phyloP scores from a whole-genome alignment of 2,329 filamentous ascomycete genomes.

The Orbilia brochopaga region DNA sequence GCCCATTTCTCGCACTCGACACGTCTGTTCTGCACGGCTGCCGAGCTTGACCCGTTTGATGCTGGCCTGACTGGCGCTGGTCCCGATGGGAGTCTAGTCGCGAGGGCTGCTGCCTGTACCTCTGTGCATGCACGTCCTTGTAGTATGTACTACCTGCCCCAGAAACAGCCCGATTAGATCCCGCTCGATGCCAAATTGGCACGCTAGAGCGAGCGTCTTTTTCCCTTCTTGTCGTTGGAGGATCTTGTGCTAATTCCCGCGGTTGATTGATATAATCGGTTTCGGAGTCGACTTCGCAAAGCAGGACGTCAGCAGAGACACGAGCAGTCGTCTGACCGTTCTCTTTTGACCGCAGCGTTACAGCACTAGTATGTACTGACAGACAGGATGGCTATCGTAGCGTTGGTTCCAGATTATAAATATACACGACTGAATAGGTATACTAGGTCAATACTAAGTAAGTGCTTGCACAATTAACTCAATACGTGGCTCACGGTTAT shows the following conservation, averaged over 20 bases:
- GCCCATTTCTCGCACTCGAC: slow-evolving; percentile 7
- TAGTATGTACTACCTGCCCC: background rate
- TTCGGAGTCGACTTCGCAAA: slow-evolving; percentile 33
- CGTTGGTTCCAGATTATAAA: too few relatives aligned
- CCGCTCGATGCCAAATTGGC: background rate
- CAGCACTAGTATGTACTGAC: too few relatives aligned
- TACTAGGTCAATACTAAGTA: too few relatives aligned
- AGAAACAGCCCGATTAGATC: background rate
- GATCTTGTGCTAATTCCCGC: background rate
- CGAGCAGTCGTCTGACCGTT: slow-evolving; percentile 18
- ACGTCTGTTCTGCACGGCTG: slow-evolving; percentile 8
- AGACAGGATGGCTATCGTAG: background rate
- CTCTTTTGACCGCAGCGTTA: slow-evolving; percentile 7
- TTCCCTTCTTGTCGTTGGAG: background rate
- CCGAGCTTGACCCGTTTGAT: slow-evolving; percentile 40
- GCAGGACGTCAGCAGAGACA: slow-evolving; percentile 33
- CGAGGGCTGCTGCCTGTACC: background rate
- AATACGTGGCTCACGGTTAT: too few relatives aligned
- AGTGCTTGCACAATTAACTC: too few relatives aligned
- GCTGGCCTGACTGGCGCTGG: slow-evolving; percentile 15
- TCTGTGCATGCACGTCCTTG: background rate
- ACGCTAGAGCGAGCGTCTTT: background rate
- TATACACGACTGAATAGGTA: too few relatives aligned
- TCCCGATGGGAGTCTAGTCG: too few relatives aligned
- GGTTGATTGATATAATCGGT: slow-evolving; percentile 15